Evolutionary conservation across 306 rosid species (phyloP), one percentile per base, ranked within the genome.

Genomic region (Lagenaria siceraria): DNA sequence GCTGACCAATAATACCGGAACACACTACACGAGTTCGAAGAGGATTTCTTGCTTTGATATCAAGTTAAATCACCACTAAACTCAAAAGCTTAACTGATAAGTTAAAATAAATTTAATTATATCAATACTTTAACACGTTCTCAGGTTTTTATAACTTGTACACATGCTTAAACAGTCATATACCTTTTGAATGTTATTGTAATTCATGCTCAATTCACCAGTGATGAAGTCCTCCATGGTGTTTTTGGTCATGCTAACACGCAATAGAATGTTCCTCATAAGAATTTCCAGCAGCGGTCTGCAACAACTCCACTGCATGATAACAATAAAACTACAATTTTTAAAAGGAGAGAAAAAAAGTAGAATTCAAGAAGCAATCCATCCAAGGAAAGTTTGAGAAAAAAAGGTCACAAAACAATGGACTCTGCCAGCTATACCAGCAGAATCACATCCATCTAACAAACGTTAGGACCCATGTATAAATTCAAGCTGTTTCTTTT

Each of bases 131-230:
- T 51, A 51, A 17, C 55, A 51, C 6, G 75, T 46, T 24, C 56
- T 12, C 10, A 42, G 21, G 55, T 46, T 66, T 19, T 70, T 70
- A 43, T 7, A 51, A 51, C 55, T 51, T 17, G 0, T 17, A 43
- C 36, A 46, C 21, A 22, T 21, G 56, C 55, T 43, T 42, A 31
- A 51, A 74, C 48, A 21, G 40, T 80, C 40, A 48, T 68, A 51
- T 66, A 95, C 97, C 97, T 95, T 89, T 80, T 87, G 93, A 83
- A 90, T 90, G 78, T 92, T 90, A 65, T 92, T 92, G 89, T 92
- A 92, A 84, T 87, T 95, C 60, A 85, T 88, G 84, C 87, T 89
- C 80, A 92, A 81, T 70, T 86, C 82, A 24, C 96, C 84, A 18
- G 69, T 68, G 79, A 90, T 66, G 76, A 87, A 86, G 82, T 89